phyloP scores from a whole-genome alignment of 73 alveolate species.

The Tetrahymena borealis region DNA sequence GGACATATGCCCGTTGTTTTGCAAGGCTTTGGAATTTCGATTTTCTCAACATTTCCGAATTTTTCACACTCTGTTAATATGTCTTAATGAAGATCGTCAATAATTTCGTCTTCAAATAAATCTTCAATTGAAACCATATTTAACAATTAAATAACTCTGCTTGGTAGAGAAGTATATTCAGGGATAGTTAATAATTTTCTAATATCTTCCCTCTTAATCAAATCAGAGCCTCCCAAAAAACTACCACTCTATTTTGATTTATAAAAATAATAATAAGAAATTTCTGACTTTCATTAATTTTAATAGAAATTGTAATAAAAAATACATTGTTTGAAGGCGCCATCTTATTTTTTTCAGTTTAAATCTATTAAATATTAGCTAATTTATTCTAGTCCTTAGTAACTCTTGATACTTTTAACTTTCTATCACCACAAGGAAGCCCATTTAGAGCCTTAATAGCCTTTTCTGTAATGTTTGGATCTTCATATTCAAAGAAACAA shows the following conservation, averaged over 20 bases:
- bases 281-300: too few relatives aligned
- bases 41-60: conserved; percentile 78
- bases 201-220: conserved; percentile 10
- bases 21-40: conserved; percentile 90
- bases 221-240: conserved; percentile 39
- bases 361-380: conserved; percentile 41
- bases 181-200: conserved; percentile 58
- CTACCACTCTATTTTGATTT: conserved; percentile 15
- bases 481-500: conserved; percentile 89
- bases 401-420: conserved; percentile 78
- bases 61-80: conserved; percentile 67
- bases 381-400: conserved; percentile 13
- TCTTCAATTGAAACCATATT: conserved; percentile 78
- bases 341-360: conserved; percentile 57
- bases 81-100: conserved; percentile 76
- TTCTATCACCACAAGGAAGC: conserved; percentile 77
- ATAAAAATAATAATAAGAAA: not conserved
- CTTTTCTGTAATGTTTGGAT: conserved; percentile 73
- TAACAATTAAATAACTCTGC: conserved; percentile 81
- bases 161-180: conserved; percentile 81
- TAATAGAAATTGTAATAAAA: not conserved
- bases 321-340: conserved; percentile 27
- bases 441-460: conserved; percentile 87
- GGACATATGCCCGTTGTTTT: conserved; percentile 51
- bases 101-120: conserved; percentile 74